A percentile compares a stretch with the other conserved stretches of the same genome.
phyloP scores from a whole-genome alignment of 441 rosid genomes.

The Lepidium campestre region DNA sequence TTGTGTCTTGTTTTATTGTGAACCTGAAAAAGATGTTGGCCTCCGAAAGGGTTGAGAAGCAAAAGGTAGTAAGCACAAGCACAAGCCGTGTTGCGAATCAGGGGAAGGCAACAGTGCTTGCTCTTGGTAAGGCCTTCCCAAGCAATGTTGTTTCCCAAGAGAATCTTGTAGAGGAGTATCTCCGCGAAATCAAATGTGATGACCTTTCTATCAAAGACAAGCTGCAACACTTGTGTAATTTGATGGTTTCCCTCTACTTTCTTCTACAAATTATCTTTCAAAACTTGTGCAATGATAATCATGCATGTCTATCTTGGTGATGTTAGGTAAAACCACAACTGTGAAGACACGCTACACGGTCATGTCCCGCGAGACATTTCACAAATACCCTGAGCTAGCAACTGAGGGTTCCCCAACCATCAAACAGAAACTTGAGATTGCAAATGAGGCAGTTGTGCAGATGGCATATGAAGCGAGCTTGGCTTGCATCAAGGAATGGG shows the following conservation, averaged over 20 bases:
- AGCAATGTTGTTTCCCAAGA: constrained; percentile 79
- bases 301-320: constrained; percentile 11
- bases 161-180: constrained; percentile 73
- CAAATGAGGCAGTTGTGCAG: constrained; percentile 76
- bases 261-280: neutral
- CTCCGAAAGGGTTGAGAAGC: constrained; percentile 9
- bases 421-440: constrained; percentile 78
- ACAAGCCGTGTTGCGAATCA: constrained; percentile 45
- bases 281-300: neutral
- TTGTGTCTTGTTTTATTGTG: neutral
- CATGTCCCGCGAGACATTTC: constrained; percentile 74
- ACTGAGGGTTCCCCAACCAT: constrained; percentile 77
- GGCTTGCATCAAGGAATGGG: constrained; percentile 84
- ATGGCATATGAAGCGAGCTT: constrained; percentile 82
- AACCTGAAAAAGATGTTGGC: constrained; percentile 36
- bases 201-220: constrained; percentile 70
- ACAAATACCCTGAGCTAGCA: constrained; percentile 75
- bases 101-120: constrained; percentile 80
- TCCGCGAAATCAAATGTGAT: constrained; percentile 72
- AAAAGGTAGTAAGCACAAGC: constrained; percentile 1
- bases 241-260: neutral
- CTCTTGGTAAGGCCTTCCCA: constrained; percentile 85
- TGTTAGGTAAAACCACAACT: constrained; percentile 77
- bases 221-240: constrained; percentile 71
- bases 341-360: constrained; percentile 93